phyloP scores from a whole-genome alignment of 2,329 filamentous ascomycete species.

The Arthrobotrys pseudoclavata region DNA sequence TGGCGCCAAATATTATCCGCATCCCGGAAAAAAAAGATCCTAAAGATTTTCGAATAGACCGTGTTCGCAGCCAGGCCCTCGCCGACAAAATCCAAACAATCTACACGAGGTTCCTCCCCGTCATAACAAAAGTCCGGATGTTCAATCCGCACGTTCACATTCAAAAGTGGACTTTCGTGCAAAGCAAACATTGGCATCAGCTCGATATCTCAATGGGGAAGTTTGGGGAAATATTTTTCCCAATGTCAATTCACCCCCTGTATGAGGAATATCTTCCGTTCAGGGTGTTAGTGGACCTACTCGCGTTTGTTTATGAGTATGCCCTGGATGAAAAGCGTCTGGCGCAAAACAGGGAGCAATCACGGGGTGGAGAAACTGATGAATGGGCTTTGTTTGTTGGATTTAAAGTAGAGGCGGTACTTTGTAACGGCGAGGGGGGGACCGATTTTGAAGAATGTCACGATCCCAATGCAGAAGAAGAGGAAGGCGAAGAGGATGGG shows the following conservation, averaged over 20 bases:
- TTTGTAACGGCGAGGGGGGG: too few species aligned
- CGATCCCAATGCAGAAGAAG: too few species aligned
- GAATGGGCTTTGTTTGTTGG: too few species aligned
- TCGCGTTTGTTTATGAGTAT: conserved; percentile 4
- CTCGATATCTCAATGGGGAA: background rate
- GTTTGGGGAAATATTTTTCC: background rate
- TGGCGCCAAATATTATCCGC: background rate
- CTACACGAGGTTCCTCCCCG: background rate
- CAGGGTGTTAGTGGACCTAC: background rate
- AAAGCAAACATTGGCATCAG: background rate
- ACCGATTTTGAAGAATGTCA: too few species aligned
- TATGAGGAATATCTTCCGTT: background rate
- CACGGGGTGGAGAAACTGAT: too few species aligned
- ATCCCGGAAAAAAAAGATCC: background rate
- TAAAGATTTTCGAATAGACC: background rate
- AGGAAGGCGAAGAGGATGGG: background rate
- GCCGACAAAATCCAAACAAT: background rate
- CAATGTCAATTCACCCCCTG: background rate
- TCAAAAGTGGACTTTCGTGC: background rate
- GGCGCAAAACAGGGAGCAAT: too few species aligned
- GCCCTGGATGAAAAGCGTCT: background rate
- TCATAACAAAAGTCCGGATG: background rate
- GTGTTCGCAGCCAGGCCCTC: too few species aligned
- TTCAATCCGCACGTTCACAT: background rate
- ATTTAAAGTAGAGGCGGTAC: too few species aligned